Base-by-base conservation (phyloP, 2,329 filamentous ascomycete genomes). In the Bertia moriformis region DNA sequence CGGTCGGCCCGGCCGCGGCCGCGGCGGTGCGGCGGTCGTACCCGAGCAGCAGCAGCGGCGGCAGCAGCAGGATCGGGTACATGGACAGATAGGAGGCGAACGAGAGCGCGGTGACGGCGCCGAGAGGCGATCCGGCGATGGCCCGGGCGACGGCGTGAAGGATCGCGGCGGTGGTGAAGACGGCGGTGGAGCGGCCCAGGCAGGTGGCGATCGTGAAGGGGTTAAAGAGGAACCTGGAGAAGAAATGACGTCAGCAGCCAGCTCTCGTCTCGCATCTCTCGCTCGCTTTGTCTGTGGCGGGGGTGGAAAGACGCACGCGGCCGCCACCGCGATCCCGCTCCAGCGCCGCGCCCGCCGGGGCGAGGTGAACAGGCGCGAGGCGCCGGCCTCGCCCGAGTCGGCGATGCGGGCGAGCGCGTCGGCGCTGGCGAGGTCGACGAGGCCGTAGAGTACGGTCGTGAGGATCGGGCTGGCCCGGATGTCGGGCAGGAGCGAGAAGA, bases 171-270 rank as follows among this genome's bases (percentile, higher is more conserved):
- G 84, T 91, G 1, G 87, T 88, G 55, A 98, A 89, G 42, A 89
- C 78, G 44, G 77, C 84, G 0, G 89, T 95, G 1, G 91, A 84
- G 29, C 89, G 82, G 18, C 83, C 89, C 42, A 98, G 71, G 56
- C 89, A 96, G 15, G 87, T 88, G 35, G 87, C 77, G 43, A 98
- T 75, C 1, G 88, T 93, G 54, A 94, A 93, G 0, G 91, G 91
- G 55, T 91, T 96, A 62, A 96, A 89, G 2, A 98, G 72, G 54
- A 85, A 96, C 46, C 85, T 91, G 29, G 4, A 4, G 43, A 36
- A 32, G 12, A 38, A 18, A 30, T 18, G 32, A n/a, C 18, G 22
- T 14, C 14, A 27, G 18, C 5, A n/a, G n/a, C n/a, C n/a, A n/a
- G n/a, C n/a, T n/a, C n/a, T n/a, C n/a, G n/a, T n/a, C 12, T 40